phyloP scores from a whole-genome alignment of 331 rosid genomes.

The Cucumis variabilis region DNA sequence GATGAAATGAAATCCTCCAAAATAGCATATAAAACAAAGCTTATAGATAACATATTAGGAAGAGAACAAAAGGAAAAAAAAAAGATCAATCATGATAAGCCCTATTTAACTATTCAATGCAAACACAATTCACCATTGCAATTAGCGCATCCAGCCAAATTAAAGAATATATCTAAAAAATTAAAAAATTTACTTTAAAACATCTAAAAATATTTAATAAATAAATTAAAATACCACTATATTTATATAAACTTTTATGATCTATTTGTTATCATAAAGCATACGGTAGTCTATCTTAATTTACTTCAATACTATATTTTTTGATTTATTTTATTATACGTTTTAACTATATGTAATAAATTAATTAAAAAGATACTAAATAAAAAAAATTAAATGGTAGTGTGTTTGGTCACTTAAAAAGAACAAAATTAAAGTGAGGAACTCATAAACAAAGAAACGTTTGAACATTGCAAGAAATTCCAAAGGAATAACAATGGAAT shows the following conservation, averaged over 20 bases:
- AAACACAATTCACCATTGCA: not conserved
- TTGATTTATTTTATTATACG: too few relatives aligned
- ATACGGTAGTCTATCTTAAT: too few relatives aligned
- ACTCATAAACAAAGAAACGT: not conserved
- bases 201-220: too few relatives aligned
- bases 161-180: not conserved
- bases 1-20: not conserved
- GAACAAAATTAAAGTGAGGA: too few relatives aligned
- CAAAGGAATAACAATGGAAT: slow-evolving; percentile 3
- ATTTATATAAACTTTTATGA: too few relatives aligned
- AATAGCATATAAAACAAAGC: not conserved
- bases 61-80: not conserved
- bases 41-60: not conserved
- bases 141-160: not conserved
- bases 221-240: too few relatives aligned
- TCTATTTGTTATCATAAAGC: too few relatives aligned
- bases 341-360: too few relatives aligned
- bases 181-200: not conserved
- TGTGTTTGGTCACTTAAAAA: not conserved
- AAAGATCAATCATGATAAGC: not conserved
- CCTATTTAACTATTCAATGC: not conserved
- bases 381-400: not conserved
- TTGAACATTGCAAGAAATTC: not conserved
- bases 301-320: too few relatives aligned
- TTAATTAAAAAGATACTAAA: not conserved